Evolutionary conservation across 192 early-diverging fungal species (phyloP).

Genomic region (Obelidium mucronatum): DNA sequence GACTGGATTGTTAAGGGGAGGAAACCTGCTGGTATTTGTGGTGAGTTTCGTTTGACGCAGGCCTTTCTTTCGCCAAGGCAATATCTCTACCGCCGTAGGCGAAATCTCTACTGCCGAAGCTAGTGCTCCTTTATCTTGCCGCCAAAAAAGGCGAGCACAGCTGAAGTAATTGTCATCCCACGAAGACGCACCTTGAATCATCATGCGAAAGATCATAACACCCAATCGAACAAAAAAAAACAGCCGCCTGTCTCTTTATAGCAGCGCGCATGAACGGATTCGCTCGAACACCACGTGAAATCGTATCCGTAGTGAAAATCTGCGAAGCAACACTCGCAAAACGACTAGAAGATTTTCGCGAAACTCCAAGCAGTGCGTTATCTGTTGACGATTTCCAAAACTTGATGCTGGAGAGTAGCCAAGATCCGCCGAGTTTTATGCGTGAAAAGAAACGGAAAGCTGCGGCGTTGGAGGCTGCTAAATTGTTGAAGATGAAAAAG

Average conservation of each 20-base stretch:
- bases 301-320: slow-evolving; percentile 89
- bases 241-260: slow-evolving; percentile 68
- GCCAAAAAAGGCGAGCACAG: too few relatives aligned
- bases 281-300: slow-evolving; percentile 79
- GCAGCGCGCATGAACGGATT: slow-evolving; percentile 93
- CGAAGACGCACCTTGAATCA: too few relatives aligned
- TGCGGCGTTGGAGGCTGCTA: slow-evolving; percentile 24
- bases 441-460: slow-evolving; percentile 28
- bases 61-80: not conserved
- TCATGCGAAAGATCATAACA: too few relatives aligned
- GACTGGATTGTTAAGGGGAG: slow-evolving; percentile 94
- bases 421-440: slow-evolving; percentile 87
- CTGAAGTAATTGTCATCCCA: too few relatives aligned
- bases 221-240: not conserved
- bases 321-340: slow-evolving; percentile 84
- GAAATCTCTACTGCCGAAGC: too few relatives aligned
- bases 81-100: not conserved
- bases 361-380: slow-evolving; percentile 79
- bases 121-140: too few relatives aligned
- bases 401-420: slow-evolving; percentile 81
- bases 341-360: slow-evolving; percentile 81
- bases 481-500: slow-evolving; percentile 23
- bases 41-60: slow-evolving; percentile 39
- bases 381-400: slow-evolving; percentile 81
- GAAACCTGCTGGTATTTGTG: slow-evolving; percentile 93